Percentiles rank a stretch among this genome's conserved stretches.
phyloP scores from a whole-genome alignment of 768 basidiomycete genomes.

The Mycena indigotica region DNA sequence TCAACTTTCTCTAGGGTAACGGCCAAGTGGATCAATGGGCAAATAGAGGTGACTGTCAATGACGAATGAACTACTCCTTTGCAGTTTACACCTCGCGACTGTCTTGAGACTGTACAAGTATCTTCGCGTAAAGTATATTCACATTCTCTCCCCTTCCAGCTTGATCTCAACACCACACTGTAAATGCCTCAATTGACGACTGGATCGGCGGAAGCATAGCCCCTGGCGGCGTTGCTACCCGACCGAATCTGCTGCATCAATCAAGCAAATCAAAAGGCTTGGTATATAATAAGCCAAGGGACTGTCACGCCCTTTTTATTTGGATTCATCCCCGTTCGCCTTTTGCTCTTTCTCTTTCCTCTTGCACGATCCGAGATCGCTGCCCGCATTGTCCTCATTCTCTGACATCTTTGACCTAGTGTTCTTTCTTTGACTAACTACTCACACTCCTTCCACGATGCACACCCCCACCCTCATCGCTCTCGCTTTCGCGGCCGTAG shows the following conservation, averaged over 20 bases:
- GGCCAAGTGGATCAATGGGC: constrained; percentile 45
- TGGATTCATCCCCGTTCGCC: constrained; percentile 17
- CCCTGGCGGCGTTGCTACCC: no score
- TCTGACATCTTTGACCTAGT: constrained; percentile 29
- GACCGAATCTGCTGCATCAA: no score
- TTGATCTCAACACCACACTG: no score
- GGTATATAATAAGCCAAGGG: no score
- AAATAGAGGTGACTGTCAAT: constrained; percentile 49
- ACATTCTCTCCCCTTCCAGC: no score
- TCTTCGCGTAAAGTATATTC: no score
- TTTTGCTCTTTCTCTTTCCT: constrained; percentile 15
- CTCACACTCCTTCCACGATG: constrained; percentile 31
- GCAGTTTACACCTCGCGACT: not conserved
- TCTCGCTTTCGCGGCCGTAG: constrained; percentile 34
- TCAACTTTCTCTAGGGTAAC: constrained; percentile 41
- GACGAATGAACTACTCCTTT: constrained; percentile 23
- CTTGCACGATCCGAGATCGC: constrained; percentile 32
- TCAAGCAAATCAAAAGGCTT: no score
- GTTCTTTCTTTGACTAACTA: constrained; percentile 28
- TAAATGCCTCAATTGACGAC: no score
- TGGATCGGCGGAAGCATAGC: no score
- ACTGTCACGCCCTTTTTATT: no score
- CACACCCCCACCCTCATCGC: constrained; percentile 42
- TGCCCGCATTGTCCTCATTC: constrained; percentile 16
- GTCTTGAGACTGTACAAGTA: not conserved